A percentile compares a stretch with the other conserved stretches of the same genome.
Conservation (phyloP, 2,329 filamentous ascomycete species). For the Xylariaceae sp. region DNA sequence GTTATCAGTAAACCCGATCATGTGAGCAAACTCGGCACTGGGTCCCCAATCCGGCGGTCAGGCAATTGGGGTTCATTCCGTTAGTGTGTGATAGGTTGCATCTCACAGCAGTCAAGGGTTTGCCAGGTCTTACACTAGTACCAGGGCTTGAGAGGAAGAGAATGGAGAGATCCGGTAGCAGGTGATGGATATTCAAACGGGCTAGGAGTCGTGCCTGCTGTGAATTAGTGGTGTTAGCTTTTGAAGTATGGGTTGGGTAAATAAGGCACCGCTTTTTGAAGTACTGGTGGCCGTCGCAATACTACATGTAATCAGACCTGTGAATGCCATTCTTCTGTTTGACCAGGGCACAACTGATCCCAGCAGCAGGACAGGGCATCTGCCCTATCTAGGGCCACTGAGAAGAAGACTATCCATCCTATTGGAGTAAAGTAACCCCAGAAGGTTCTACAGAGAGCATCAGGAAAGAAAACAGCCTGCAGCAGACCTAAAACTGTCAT, state of each 20-base stretch:
- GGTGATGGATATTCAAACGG: not conserved
- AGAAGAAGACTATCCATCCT: no score
- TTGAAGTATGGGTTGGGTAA: no score
- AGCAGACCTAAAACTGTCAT: not conserved
- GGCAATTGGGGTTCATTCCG: not conserved
- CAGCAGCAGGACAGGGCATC: no score
- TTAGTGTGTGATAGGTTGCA: not conserved
- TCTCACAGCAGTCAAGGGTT: not conserved
- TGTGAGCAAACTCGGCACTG: conserved; percentile 1
- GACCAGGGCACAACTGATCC: no score
- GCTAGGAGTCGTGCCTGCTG: no score
- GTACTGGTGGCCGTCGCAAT: no score
- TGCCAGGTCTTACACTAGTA: not conserved
- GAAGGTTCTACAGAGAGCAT: not conserved
- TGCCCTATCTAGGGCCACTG: no score
- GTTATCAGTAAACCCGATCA: not conserved
- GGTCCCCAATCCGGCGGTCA: not conserved
- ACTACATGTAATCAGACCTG: no score
- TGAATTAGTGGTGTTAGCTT: not conserved
- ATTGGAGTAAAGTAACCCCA: no score
- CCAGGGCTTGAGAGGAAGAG: not conserved
- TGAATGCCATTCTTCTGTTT: no score
- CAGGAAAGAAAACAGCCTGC: not conserved
- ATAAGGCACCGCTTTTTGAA: no score
- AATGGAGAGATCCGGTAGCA: not conserved